Conservation (phyloP, 2,329 filamentous ascomycete species). For the Botrytis pseudocinerea region DNA sequence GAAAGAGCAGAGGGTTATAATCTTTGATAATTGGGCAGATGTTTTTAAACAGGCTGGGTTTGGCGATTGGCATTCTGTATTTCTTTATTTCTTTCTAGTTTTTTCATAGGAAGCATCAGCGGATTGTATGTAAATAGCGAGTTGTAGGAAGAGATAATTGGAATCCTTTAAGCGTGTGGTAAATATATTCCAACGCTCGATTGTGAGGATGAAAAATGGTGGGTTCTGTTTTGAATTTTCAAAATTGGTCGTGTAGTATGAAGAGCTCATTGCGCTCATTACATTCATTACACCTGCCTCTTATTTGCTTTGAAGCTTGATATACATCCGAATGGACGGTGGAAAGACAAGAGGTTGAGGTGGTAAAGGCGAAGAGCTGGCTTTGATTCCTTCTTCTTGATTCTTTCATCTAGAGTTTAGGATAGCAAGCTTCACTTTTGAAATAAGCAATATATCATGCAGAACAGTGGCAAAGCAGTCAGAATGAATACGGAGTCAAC, state of each 20-base stretch:
- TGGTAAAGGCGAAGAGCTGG: background rate
- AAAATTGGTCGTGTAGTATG: background rate
- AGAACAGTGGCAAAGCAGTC: background rate
- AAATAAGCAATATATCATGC: background rate
- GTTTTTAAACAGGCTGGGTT: background rate
- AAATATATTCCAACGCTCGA: background rate
- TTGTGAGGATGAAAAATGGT: background rate
- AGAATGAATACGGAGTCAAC: too few species aligned
- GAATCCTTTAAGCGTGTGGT: background rate
- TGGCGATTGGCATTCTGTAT: background rate
- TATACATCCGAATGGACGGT: background rate
- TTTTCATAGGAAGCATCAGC: background rate
- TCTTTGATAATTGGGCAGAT: background rate
- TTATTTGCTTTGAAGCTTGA: background rate
- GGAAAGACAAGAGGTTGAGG: background rate
- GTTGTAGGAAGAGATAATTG: background rate
- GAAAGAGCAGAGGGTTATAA: background rate
- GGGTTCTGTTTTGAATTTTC: background rate
- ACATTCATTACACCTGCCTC: background rate
- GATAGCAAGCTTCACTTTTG: background rate
- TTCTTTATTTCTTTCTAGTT: background rate
- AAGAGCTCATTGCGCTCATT: background rate
- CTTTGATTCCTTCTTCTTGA: background rate
- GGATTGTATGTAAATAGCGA: background rate
- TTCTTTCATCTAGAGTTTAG: accelerated